Evolutionary conservation across 1,284 basidiomycete genomes (phyloP).

Genomic region (Cutaneotrichosporon sp.): DNA sequence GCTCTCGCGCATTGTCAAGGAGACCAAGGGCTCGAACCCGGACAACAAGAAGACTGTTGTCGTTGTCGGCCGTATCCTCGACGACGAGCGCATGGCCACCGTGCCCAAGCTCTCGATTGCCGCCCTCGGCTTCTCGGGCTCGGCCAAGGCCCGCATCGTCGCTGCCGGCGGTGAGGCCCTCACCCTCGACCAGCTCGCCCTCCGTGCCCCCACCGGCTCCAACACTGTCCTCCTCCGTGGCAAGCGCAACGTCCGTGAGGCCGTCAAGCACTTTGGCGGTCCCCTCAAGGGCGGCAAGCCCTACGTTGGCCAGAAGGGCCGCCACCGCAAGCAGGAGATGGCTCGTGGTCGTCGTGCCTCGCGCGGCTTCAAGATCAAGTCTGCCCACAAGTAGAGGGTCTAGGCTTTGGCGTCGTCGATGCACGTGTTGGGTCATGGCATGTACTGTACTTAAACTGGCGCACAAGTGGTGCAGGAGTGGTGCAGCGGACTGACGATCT

Average conservation of each 20-base stretch:
- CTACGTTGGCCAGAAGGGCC: slow-evolving; percentile 86
- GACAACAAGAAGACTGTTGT: slow-evolving; percentile 76
- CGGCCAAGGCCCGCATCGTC: slow-evolving; percentile 89
- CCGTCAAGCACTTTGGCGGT: slow-evolving; percentile 88
- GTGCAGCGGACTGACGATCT: no score
- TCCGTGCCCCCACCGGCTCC: slow-evolving; percentile 86
- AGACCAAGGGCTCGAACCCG: slow-evolving; percentile 65
- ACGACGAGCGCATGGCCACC: slow-evolving; percentile 83
- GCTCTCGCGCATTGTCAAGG: slow-evolving; percentile 79
- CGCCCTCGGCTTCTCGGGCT: slow-evolving; percentile 89
- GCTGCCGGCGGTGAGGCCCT: slow-evolving; percentile 91
- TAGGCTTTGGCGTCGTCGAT: background rate
- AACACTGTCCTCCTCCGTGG: slow-evolving; percentile 75
- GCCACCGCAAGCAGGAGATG: slow-evolving; percentile 81
- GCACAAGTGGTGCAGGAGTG: no score
- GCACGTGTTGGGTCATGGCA: no score
- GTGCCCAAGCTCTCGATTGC: slow-evolving; percentile 92
- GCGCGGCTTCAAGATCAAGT: slow-evolving; percentile 50
- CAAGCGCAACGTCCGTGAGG: slow-evolving; percentile 86
- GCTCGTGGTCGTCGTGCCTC: slow-evolving; percentile 72
- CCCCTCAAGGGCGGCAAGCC: slow-evolving; percentile 43
- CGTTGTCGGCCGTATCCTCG: slow-evolving; percentile 86
- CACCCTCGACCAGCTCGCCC: slow-evolving; percentile 94
- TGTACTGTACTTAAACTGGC: no score
- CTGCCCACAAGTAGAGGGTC: slow-evolving; percentile 43